Conservation (phyloP, 768 basidiomycete species). For the Crepidotus variabilis region DNA sequence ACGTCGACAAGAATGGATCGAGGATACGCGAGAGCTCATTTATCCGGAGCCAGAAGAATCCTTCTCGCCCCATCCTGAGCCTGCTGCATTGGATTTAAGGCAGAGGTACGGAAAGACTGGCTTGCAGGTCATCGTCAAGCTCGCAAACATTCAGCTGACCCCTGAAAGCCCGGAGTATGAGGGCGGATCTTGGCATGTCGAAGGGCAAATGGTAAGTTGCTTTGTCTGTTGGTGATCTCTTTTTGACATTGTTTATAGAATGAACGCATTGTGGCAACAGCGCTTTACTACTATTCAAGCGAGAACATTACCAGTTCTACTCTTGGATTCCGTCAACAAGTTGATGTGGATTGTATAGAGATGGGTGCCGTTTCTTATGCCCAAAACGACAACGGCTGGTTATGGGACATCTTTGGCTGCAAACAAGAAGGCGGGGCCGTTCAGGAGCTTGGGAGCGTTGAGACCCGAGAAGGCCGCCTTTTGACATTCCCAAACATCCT, state of each 20-base stretch:
- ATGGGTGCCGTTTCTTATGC: slow-evolving; percentile 11
- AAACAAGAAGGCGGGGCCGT: slow-evolving; percentile 19
- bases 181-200: slow-evolving; percentile 15
- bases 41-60: slow-evolving; percentile 8
- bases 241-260: slow-evolving; percentile 18
- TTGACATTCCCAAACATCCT: slow-evolving; percentile 39
- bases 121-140: slow-evolving; percentile 13
- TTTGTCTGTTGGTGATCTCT: background rate
- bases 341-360: background rate
- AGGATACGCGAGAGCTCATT: slow-evolving; percentile 3
- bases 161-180: slow-evolving; percentile 13
- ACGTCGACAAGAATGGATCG: slow-evolving; percentile 8
- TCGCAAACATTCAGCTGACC: slow-evolving; percentile 12
- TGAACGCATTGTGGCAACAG: slow-evolving; percentile 28
- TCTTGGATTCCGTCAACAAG: slow-evolving; percentile 21
- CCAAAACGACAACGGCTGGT: slow-evolving; percentile 27
- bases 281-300: slow-evolving; percentile 25
- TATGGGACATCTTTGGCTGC: slow-evolving; percentile 22
- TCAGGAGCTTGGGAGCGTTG: slow-evolving; percentile 28
- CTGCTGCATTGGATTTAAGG: background rate
- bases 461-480: slow-evolving; percentile 30
- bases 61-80: background rate
- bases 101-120: background rate
- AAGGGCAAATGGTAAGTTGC: slow-evolving; percentile 12
- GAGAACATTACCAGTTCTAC: slow-evolving; percentile 20